Conservation (phyloP, 139 green algal species). For the Raphidocelis subcapitata region DNA sequence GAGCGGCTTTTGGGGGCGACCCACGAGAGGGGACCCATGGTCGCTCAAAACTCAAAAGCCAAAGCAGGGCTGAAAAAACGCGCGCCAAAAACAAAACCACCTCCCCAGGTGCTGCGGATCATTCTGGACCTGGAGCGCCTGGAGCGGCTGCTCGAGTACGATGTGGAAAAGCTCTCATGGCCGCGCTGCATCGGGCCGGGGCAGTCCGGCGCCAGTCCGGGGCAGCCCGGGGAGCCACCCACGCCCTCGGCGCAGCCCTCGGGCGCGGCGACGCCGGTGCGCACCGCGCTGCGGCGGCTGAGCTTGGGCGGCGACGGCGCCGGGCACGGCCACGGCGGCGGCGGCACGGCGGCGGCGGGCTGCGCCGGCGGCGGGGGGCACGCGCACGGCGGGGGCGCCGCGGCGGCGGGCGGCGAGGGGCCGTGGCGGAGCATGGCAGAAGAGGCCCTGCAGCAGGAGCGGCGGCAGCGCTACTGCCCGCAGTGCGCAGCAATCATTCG, state of each 20-base stretch:
- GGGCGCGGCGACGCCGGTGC: too few species aligned
- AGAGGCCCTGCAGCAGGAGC: not conserved
- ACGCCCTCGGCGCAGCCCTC: not conserved
- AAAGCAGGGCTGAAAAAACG: too few species aligned
- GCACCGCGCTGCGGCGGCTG: too few species aligned
- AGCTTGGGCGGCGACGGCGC: too few species aligned
- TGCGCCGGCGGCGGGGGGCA: not conserved
- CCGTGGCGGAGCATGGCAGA: not conserved
- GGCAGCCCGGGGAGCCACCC: not conserved
- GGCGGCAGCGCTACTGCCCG: slow-evolving; percentile 16
- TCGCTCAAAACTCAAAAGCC: too few species aligned
- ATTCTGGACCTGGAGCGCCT: slow-evolving; percentile 82
- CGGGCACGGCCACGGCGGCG: too few species aligned
- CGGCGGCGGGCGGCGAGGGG: too few species aligned
- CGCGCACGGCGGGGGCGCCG: not conserved
- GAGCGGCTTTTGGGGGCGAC: not conserved
- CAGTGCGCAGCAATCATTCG: slow-evolving; percentile 30
- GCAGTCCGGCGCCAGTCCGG: not conserved
- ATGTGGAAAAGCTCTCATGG: slow-evolving; percentile 20
- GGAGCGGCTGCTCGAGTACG: slow-evolving; percentile 66
- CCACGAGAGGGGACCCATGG: too few species aligned
- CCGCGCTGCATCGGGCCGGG: not conserved
- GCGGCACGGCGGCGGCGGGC: too few species aligned
- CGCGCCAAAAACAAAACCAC: not conserved
- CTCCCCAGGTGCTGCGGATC: slow-evolving; percentile 72